These are phyloP conservation scores for Pythium vanterpoolii DNA, from an alignment of 352 stramenopile genomes.

Conservation along the genomic window DNA sequence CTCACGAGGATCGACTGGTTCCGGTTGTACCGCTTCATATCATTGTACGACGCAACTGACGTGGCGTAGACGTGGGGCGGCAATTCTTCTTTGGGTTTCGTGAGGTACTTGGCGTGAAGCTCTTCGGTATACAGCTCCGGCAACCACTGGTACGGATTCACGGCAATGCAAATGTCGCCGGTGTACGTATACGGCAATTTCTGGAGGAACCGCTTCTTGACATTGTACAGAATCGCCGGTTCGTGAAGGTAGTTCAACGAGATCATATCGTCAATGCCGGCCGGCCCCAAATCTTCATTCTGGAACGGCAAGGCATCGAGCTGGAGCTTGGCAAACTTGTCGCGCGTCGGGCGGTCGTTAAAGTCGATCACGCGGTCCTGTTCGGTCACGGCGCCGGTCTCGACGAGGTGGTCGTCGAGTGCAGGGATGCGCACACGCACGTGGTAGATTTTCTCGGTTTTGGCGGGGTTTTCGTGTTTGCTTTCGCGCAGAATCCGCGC, in stretches of 20 bases:
- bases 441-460: conserved; percentile 51
- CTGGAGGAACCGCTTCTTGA: conserved; percentile 82
- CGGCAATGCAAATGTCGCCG: conserved; percentile 95
- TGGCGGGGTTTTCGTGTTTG: conserved; percentile 37
- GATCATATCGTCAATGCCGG: conserved; percentile 86
- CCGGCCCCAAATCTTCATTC: conserved; percentile 59
- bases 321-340: conserved; percentile 53
- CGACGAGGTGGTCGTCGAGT: conserved; percentile 20
- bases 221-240: conserved; percentile 89
- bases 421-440: conserved; percentile 48
- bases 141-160: conserved; percentile 95
- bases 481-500: conserved; percentile 68
- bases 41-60: conserved; percentile 64
- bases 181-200: conserved; percentile 95
- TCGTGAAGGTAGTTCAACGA: conserved; percentile 89
- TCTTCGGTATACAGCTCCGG: conserved; percentile 82
- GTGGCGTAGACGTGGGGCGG: conserved; percentile 71
- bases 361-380: conserved; percentile 74
- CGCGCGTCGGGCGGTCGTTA: conserved; percentile 53
- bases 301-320: conserved; percentile 76
- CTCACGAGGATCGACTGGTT: conserved; percentile 88
- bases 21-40: conserved; percentile 54
- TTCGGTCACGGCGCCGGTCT: conserved; percentile 24
- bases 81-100: conserved; percentile 49
- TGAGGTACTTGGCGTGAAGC: conserved; percentile 63